Conservation (phyloP, 306 rosid genomes). For the Cyclanthera cordifolia region DNA sequence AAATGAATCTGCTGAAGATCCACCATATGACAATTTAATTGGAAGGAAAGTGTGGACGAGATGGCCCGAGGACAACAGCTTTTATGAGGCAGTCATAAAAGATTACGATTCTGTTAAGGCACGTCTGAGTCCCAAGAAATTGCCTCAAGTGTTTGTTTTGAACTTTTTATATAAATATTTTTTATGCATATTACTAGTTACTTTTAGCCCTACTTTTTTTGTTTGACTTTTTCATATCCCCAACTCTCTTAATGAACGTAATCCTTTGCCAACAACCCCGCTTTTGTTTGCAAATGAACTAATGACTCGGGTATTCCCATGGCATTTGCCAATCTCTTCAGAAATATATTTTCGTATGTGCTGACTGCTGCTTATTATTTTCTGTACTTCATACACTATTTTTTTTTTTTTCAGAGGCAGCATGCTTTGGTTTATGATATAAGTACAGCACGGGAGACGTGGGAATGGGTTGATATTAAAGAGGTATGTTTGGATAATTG, state of each 20-base stretch:
- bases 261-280: no score
- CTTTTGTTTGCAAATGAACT: background rate
- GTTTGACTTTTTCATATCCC: no score
- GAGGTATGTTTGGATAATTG: conserved; percentile 25
- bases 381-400: background rate
- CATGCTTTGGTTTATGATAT: conserved; percentile 52
- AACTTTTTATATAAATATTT: background rate
- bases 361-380: background rate
- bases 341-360: background rate
- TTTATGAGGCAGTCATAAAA: conserved; percentile 38
- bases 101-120: conserved; percentile 28
- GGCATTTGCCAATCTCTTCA: background rate
- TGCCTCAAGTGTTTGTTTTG: background rate
- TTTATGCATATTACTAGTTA: background rate
- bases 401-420: conserved; percentile 30
- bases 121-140: background rate
- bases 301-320: background rate
- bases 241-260: no score
- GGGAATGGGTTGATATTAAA: conserved; percentile 56
- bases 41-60: conserved; percentile 49
- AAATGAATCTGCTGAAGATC: conserved; percentile 24
- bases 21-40: conserved; percentile 23
- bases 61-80: conserved; percentile 45
- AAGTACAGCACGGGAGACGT: conserved; percentile 35
- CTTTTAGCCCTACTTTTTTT: no score